These are phyloP conservation scores for Artemisia annua DNA, from an alignment of 129 eudicot genomes.

Conservation along the genomic window DNA sequence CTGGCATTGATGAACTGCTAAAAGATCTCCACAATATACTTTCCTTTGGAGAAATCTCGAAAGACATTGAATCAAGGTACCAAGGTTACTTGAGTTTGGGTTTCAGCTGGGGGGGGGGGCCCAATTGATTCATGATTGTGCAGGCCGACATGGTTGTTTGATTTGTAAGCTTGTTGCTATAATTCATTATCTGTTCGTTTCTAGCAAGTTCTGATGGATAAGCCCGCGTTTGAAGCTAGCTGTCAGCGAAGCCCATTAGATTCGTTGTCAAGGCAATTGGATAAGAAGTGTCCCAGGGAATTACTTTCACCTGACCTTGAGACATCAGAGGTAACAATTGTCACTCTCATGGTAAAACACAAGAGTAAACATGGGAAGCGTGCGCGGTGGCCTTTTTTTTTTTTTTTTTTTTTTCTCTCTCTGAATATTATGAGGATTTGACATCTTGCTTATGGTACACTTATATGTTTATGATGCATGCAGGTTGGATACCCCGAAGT, in stretches of 20 bases:
- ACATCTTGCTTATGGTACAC: slow-evolving; percentile 9
- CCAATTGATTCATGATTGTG: slow-evolving; percentile 10
- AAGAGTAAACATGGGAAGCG: too few relatives aligned
- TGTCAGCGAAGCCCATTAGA: too few relatives aligned
- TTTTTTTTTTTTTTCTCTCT: not conserved
- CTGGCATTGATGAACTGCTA: slow-evolving; percentile 73
- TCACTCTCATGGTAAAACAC: too few relatives aligned
- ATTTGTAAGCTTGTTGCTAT: too few relatives aligned
- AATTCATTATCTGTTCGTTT: slow-evolving; percentile 12
- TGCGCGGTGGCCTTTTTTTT: not conserved
- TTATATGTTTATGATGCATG: slow-evolving; percentile 16
- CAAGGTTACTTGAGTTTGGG: slow-evolving; percentile 4
- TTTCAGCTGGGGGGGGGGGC: too few relatives aligned
- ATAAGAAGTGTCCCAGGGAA: too few relatives aligned
- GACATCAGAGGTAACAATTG: slow-evolving; percentile 73
- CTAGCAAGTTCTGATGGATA: slow-evolving; percentile 75
- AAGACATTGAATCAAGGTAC: slow-evolving; percentile 78
- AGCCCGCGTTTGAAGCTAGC: too few relatives aligned
- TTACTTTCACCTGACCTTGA: too few relatives aligned
- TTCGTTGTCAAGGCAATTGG: too few relatives aligned
- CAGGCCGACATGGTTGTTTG: too few relatives aligned
- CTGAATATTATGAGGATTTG: slow-evolving; percentile 7
- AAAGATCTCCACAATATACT: slow-evolving; percentile 64
- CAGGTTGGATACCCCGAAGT: slow-evolving; percentile 75
- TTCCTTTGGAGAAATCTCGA: slow-evolving; percentile 72